Evolutionary conservation across 495 filamentous ascomycete genomes (phyloP), one percentile per base, ranked within the genome.

Genomic region (Podospora conica): DNA sequence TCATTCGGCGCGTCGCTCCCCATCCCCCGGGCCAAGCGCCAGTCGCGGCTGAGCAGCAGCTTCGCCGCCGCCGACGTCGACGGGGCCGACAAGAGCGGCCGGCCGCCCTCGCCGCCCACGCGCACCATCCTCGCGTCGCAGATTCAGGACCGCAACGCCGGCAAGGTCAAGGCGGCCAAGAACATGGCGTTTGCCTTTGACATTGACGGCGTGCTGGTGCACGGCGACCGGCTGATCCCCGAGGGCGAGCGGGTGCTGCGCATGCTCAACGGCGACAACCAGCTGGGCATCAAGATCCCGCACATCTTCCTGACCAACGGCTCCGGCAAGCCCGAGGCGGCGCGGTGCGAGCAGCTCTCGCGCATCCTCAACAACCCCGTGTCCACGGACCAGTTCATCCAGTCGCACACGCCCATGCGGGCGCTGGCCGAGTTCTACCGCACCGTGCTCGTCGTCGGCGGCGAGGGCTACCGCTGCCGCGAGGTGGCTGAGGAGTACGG

Each of bases 1-100:
- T 92, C 90, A 12, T 92, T 93, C 70, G 90, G 90, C 58, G 82
- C 88, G 53, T 86, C 88, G 18, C 85, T 93, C 11, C 90, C 90
- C 53, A 93, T 93, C 65, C 90, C 90, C 29, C 79, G 86, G 60
- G 87, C 88, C 25, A 90, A 90, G 72, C 82, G 89, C 57, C 82
- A 84, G 65, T 90, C 88, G 3, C 84, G 89, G 5, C 81, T 91
- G 48, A 87, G 84, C 33, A 87, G 84, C 33, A 85, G 84, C 57
- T 76, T 79, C 65, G 75, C 78, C 27, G 69, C 73, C 59, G 70
- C 73, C 58, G 75, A 76, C 63, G 81, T 83, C 3, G 65, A 80
- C 65, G 78, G 75, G 15, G 70, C 69, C 1, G 56, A 70, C 21
- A n/a, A n/a, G n/a, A 59, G 55, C 27, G 81, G 78, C 55, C 82